Conservation (phyloP, 768 basidiomycete genomes). For the Trametes meyenii region DNA sequence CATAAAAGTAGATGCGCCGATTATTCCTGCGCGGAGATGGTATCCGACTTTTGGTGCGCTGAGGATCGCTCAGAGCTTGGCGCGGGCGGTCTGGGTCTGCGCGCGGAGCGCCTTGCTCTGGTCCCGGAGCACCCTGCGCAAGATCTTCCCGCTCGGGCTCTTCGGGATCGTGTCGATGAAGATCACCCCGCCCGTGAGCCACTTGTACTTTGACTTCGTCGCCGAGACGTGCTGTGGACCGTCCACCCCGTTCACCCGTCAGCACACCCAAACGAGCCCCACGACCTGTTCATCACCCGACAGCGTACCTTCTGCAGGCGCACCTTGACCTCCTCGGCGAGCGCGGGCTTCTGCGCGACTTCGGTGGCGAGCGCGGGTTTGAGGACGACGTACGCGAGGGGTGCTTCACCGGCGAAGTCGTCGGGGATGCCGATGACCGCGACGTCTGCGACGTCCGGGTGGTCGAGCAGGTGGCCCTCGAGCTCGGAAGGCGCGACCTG, state of each 20-base stretch:
- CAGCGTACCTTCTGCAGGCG: constrained; percentile 54
- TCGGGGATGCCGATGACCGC: constrained; percentile 57
- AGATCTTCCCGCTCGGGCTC: constrained; percentile 33
- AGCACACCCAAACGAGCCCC: no score
- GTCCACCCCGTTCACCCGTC: not conserved
- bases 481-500: constrained; percentile 47
- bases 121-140: constrained; percentile 28
- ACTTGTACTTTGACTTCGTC: constrained; percentile 36
- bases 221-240: constrained; percentile 31
- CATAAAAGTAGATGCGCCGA: no score
- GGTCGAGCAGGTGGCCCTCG: constrained; percentile 38
- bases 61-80: constrained; percentile 3
- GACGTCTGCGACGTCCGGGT: constrained; percentile 45
- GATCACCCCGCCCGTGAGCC: constrained; percentile 38
- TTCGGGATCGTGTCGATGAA: constrained; percentile 40
- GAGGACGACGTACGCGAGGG: constrained; percentile 70
- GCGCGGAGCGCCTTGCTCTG: constrained; percentile 4
- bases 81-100: not conserved
- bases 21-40: no score
- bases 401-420: constrained; percentile 73
- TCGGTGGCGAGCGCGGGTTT: constrained; percentile 41
- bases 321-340: constrained; percentile 43
- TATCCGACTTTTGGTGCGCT: no score
- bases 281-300: no score
- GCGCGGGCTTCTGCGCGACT: constrained; percentile 34